These are phyloP conservation scores for Rhynchosporium agropyri DNA, from an alignment of 2,329 filamentous ascomycete genomes.

Conservation along the genomic window DNA sequence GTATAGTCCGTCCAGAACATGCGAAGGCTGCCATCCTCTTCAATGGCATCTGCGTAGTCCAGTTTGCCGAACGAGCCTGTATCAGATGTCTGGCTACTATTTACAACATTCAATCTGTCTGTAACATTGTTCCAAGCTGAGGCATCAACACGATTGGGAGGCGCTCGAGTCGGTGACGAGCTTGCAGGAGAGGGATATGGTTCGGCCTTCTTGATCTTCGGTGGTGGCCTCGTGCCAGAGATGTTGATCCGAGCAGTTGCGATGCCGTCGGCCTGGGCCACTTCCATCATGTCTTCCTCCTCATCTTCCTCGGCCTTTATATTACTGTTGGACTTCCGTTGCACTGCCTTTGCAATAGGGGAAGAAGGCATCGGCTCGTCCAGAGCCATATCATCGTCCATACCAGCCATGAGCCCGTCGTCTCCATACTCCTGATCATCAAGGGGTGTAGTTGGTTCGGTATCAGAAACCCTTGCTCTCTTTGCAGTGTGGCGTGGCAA, in stretches of 20 bases:
- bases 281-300: conserved; percentile 83
- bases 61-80: conserved; percentile 74
- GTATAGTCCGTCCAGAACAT: conserved; percentile 99
- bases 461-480: conserved; percentile 57
- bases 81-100: conserved; percentile 69
- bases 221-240: conserved; percentile 74
- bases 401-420: conserved; percentile 56
- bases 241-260: conserved; percentile 79
- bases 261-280: conserved; percentile 74
- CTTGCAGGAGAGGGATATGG: conserved; percentile 70
- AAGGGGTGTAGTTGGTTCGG: conserved; percentile 51
- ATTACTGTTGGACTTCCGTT: conserved; percentile 65
- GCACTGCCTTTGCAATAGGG: conserved; percentile 76
- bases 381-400: conserved; percentile 73
- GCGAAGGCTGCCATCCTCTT: conserved; percentile 85
- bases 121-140: conserved; percentile 88
- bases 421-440: conserved; percentile 56
- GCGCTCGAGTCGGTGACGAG: conserved; percentile 72
- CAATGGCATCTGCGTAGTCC: conserved; percentile 80
- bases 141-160: conserved; percentile 68
- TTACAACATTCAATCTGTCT: conserved; percentile 82
- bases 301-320: conserved; percentile 68
- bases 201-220: conserved; percentile 70
- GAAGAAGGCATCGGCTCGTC: conserved; percentile 87
- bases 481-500: conserved; percentile 57